These are phyloP conservation scores for Taphrina flavorubra DNA, from an alignment of 1,139 yeast genomes.

Conservation along the genomic window DNA sequence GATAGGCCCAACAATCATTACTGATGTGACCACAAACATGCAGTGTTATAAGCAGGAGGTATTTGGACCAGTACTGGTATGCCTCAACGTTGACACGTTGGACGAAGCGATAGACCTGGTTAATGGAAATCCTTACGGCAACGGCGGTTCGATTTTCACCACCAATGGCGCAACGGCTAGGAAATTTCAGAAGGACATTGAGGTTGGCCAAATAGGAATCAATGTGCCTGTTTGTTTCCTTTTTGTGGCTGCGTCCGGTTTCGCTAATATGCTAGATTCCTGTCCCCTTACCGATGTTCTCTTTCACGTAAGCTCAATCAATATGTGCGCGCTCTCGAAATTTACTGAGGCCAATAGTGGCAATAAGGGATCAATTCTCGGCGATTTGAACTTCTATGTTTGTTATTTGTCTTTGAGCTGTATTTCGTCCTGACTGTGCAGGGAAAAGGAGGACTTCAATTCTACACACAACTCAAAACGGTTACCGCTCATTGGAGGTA, in stretches of 20 bases:
- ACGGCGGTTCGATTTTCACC: slow-evolving; percentile 76
- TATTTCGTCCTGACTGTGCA: not conserved
- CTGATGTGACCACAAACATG: slow-evolving; percentile 71
- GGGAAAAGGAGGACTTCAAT: slow-evolving; percentile 74
- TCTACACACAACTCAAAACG: slow-evolving; percentile 78
- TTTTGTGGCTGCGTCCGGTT: not conserved
- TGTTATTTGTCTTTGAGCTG: not conserved
- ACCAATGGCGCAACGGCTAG: slow-evolving; percentile 71
- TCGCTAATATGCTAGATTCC: slow-evolving; percentile 57
- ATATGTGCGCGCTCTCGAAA: not conserved
- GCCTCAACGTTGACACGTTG: slow-evolving; percentile 67
- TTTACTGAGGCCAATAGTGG: slow-evolving; percentile 52
- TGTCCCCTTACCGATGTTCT: slow-evolving; percentile 83
- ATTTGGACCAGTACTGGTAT: slow-evolving; percentile 75
- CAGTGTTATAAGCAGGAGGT: slow-evolving; percentile 76
- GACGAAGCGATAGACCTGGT: slow-evolving; percentile 75
- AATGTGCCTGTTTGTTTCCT: slow-evolving; percentile 64
- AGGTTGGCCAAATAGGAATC: slow-evolving; percentile 79
- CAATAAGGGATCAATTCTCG: slow-evolving; percentile 75
- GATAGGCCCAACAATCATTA: slow-evolving; percentile 70
- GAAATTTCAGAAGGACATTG: slow-evolving; percentile 71
- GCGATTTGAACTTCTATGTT: slow-evolving; percentile 72
- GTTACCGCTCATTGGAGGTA: slow-evolving; percentile 71
- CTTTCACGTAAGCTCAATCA: slow-evolving; percentile 58
- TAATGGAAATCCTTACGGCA: slow-evolving; percentile 69